Evolutionary conservation across 192 early-diverging fungal genomes (phyloP), one percentile per base, ranked within the genome.

Genomic region (Pilaira anomala): DNA sequence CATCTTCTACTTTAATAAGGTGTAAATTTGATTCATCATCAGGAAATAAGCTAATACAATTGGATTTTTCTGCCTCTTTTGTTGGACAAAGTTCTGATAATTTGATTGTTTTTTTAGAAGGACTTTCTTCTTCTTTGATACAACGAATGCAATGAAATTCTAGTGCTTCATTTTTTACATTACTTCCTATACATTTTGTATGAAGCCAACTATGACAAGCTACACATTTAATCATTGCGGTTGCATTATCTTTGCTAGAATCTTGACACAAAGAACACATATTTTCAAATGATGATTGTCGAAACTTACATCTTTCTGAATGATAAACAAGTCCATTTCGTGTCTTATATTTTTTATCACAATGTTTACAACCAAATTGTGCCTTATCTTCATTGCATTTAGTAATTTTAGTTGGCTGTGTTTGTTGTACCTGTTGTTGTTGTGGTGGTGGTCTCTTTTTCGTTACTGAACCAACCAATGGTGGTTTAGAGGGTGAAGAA

Each of bases 161-260:
- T n/a, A n/a, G n/a, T 36, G 33, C 33, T 36, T 36, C 33, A 4
- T 36, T 4, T 36, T 5, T 36, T 36, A 36, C 33, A 36, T n/a
- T n/a, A n/a, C 33, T 36, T 1, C 78, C 78, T 39, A 87, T 66
- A 51, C 87, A 89, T n/a, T 80, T 79, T 8, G 85, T 74, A 74
- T 89, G 87, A 49, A 89, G 80, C 87, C 87, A 89, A 21, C 76
- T 63, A 42, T 80, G 63, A 46, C 87, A 89, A 36, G 76, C 65
- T 71, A 85, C 84, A 62, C 87, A 89, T 72, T 89, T 84, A n/a
- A 89, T 77, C 84, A 89, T 87, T 13, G 78, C 55, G 7, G 73
- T 73, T 21, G 59, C 55, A 11, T 80, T 76, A 48, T 73, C 70
- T 11, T 53, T 71, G 14, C 36, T 21, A 36, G 33, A 9, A 6